These are phyloP conservation scores for Tolypocladium nubicola DNA, from an alignment of 2,329 filamentous ascomycete genomes.

Conservation along the genomic window DNA sequence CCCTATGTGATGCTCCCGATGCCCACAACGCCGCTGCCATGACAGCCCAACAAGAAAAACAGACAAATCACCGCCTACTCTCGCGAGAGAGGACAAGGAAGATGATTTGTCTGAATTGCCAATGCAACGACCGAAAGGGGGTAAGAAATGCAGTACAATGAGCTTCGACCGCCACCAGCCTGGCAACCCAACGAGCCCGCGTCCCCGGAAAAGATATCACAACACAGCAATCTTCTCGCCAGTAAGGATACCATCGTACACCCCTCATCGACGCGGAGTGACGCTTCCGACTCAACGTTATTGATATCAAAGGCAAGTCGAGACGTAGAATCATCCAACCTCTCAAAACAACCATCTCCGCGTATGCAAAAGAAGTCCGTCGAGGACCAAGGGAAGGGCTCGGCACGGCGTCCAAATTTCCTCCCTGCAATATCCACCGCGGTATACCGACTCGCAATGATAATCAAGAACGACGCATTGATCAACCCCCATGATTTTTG, in stretches of 20 bases:
- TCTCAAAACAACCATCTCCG: neutral
- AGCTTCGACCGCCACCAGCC: neutral
- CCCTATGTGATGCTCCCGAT: constrained; percentile 18
- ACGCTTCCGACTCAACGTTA: neutral
- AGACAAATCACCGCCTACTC: constrained; percentile 3
- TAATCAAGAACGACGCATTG: neutral
- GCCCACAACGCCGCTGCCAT: constrained; percentile 23
- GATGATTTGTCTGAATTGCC: constrained; percentile 10
- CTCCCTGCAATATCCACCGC: neutral
- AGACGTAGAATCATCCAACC: neutral
- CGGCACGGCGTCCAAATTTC: neutral
- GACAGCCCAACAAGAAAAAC: constrained; percentile 6
- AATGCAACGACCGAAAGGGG: constrained; percentile 7
- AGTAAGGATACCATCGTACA: constrained; percentile 2
- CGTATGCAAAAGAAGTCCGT: neutral
- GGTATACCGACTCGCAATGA: neutral
- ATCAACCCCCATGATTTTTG: neutral
- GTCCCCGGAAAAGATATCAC: neutral
- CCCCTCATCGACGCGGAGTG: neutral
- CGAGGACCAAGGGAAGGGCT: neutral
- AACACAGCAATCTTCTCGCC: neutral
- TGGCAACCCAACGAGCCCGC: neutral
- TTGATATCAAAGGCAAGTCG: neutral
- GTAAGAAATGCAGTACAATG: neutral
- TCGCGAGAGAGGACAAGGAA: neutral